Conservation (phyloP, 257 asterid species). For the Ehretia macrophylla region DNA sequence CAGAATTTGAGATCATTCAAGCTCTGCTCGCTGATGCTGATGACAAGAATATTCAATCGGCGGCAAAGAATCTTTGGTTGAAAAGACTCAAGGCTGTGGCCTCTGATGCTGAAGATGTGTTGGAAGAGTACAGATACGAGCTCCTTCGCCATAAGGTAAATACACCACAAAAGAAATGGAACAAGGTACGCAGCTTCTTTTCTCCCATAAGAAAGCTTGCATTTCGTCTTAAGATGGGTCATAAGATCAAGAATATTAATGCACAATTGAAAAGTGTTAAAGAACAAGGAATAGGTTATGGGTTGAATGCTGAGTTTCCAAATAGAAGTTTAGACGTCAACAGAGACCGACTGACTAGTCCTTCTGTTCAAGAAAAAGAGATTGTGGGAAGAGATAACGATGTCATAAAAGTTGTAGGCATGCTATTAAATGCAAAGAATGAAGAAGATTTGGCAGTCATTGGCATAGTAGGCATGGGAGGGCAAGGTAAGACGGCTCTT, state of each 20-base stretch:
- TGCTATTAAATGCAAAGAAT: constrained; percentile 4
- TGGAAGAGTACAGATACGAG: not conserved
- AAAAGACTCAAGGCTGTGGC: constrained; percentile 10
- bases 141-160: not conserved
- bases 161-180: not conserved
- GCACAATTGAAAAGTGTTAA: not conserved
- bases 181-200: constrained; percentile 5
- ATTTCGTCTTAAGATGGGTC: not conserved
- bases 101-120: not conserved
- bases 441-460: not conserved
- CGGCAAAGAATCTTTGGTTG: constrained; percentile 11
- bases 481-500: not conserved
- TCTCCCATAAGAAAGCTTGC: not conserved
- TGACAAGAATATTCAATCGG: not conserved
- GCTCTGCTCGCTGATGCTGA: constrained; percentile 14
- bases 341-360: not conserved
- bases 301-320: not conserved
- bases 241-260: too few relatives aligned
- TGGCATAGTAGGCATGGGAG: not conserved
- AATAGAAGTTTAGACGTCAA: not conserved
- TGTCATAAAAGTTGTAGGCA: constrained; percentile 1
- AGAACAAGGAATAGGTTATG: not conserved
- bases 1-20: constrained; percentile 3
- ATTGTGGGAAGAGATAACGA: not conserved
- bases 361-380: not conserved